phyloP scores from a whole-genome alignment of 129 eudicot genomes.

The Tanacetum coccineum region DNA sequence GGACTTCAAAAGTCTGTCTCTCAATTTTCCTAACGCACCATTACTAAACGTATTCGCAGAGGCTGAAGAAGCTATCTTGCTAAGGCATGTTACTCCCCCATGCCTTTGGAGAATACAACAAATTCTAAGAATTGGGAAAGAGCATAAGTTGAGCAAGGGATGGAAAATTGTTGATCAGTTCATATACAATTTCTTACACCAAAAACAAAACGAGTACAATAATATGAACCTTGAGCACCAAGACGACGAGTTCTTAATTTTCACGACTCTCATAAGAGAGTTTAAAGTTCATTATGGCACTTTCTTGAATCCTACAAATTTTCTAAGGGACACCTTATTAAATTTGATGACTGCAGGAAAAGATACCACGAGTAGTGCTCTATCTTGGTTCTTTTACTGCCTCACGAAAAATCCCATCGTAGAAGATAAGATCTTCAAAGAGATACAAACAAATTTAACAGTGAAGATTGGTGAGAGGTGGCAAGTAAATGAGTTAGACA shows the following conservation, averaged over 20 bases:
- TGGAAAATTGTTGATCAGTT: conserved; percentile 27
- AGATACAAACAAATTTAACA: neutral
- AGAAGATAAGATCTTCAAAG: conserved; percentile 26
- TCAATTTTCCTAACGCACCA: conserved; percentile 28
- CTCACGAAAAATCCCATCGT: conserved; percentile 25
- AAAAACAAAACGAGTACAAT: conserved; percentile 11
- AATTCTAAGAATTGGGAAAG: conserved; percentile 41
- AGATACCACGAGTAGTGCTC: conserved; percentile 34
- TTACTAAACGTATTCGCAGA: conserved; percentile 31
- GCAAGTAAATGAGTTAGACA: conserved; percentile 1
- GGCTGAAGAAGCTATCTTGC: conserved; percentile 32
- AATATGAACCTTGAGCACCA: neutral
- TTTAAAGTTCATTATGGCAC: neutral
- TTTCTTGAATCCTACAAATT: neutral
- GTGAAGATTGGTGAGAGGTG: neutral
- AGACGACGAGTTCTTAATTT: neutral
- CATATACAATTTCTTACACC: conserved; percentile 14
- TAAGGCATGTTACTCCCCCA: conserved; percentile 45
- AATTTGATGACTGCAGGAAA: conserved; percentile 35
- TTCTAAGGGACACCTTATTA: conserved; percentile 22
- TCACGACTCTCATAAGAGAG: neutral
- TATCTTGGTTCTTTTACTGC: conserved; percentile 39
- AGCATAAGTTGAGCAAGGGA: conserved; percentile 36
- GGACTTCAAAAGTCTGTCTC: conserved; percentile 35
- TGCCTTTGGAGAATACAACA: conserved; percentile 36